phyloP scores from a whole-genome alignment of 306 rosid species.

The Quercus robur region DNA sequence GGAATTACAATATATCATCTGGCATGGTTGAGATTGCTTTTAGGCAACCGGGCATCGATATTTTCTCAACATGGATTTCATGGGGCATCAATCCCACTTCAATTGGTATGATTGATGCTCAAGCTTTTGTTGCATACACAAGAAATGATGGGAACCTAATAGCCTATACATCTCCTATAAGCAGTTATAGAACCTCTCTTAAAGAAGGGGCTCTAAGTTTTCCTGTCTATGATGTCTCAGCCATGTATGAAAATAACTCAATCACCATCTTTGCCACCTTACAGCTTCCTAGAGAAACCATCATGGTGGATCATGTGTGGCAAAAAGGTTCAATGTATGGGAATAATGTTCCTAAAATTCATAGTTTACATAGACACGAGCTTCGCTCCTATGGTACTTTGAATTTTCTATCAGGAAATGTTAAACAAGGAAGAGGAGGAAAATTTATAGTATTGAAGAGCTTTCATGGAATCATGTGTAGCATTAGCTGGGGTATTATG shows the following conservation, averaged over 20 bases:
- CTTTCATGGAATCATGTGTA: slow-evolving; percentile 20
- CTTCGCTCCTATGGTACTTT: slow-evolving; percentile 21
- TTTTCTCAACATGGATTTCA: slow-evolving; percentile 28
- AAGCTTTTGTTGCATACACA: slow-evolving; percentile 19
- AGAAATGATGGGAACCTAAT: slow-evolving; percentile 14
- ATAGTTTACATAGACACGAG: slow-evolving; percentile 6
- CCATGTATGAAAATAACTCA: background rate
- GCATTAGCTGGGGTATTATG: slow-evolving; percentile 37
- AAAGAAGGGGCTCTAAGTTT: slow-evolving; percentile 24
- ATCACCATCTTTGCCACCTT: slow-evolving; percentile 25
- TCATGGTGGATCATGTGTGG: slow-evolving; percentile 26
- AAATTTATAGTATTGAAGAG: background rate
- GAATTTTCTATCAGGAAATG: slow-evolving; percentile 18
- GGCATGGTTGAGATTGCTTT: slow-evolving; percentile 28
- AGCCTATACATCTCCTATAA: slow-evolving; percentile 20
- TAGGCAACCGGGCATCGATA: background rate
- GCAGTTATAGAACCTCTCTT: slow-evolving; percentile 3
- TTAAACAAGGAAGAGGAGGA: background rate
- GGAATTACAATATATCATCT: slow-evolving; percentile 28
- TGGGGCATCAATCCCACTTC: slow-evolving; percentile 49
- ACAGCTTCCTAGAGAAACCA: slow-evolving; percentile 11
- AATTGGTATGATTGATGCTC: slow-evolving; percentile 41
- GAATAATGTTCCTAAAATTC: background rate
- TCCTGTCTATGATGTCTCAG: slow-evolving; percentile 9
- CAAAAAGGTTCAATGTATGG: slow-evolving; percentile 26